A percentile compares a stretch with the other conserved stretches of the same genome.
Conservation (phyloP, 2,329 filamentous ascomycete species). For the Fusarium duplospermum region DNA sequence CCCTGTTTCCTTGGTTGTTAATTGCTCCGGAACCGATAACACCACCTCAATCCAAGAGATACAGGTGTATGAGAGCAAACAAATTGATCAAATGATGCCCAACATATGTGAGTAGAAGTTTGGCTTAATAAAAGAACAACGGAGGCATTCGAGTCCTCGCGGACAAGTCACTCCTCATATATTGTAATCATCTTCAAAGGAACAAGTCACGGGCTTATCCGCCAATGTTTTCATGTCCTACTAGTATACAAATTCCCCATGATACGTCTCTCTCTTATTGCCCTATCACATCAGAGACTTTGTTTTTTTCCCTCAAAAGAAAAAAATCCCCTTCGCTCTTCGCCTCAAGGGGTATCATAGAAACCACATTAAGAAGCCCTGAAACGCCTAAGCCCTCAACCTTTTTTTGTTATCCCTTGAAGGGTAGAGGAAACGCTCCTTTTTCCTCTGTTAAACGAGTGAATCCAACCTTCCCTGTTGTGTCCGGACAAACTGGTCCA, state of each 20-base stretch:
- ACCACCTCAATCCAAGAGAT: background rate
- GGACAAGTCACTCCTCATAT: background rate
- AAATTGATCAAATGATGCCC: background rate
- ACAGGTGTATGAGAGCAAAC: background rate
- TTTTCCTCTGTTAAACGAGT: background rate
- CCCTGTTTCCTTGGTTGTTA: background rate
- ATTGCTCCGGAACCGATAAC: background rate
- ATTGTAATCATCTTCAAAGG: background rate
- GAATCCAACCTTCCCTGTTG: background rate
- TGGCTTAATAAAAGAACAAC: background rate
- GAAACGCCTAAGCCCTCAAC: background rate
- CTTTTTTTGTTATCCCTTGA: background rate
- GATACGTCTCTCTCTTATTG: background rate
- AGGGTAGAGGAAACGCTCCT: background rate
- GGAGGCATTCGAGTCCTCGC: background rate
- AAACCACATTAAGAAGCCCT: background rate
- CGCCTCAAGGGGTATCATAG: background rate
- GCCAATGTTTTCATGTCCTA: background rate
- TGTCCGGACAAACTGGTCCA: background rate
- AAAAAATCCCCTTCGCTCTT: background rate
- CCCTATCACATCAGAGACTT: background rate
- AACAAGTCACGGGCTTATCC: background rate
- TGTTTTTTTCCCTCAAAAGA: no score
- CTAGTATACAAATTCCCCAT: background rate
- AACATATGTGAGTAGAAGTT: background rate